Evolutionary conservation across 2,329 filamentous ascomycete species (phyloP).

Genomic region (Cladosporium austrohemisphaericum): DNA sequence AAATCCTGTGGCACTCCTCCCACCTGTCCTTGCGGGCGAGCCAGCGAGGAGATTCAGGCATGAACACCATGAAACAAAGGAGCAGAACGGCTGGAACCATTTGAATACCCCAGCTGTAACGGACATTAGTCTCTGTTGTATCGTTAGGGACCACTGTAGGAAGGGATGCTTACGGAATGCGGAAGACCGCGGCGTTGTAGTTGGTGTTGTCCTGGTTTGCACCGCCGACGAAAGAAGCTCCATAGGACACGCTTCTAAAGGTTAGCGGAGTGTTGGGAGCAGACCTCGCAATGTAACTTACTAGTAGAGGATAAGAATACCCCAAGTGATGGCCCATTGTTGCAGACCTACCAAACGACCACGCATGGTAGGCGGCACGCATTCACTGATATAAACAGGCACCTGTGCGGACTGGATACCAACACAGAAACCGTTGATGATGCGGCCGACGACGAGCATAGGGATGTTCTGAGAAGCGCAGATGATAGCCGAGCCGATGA

Average conservation of each 20-base stretch:
- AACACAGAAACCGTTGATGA: conserved; percentile 67
- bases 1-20: conserved; percentile 42
- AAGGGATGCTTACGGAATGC: conserved; percentile 39
- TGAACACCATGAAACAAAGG: conserved; percentile 39
- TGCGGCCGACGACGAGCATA: conserved; percentile 66
- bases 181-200: conserved; percentile 45
- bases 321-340: conserved; percentile 65
- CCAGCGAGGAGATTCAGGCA: conserved; percentile 45
- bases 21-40: conserved; percentile 44
- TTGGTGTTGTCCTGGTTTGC: conserved; percentile 15
- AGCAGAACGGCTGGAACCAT: conserved; percentile 40
- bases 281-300: not conserved
- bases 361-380: conserved; percentile 54
- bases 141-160: not conserved
- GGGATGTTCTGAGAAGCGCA: conserved; percentile 60
- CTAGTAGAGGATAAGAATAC: conserved; percentile 65
- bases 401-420: conserved; percentile 68
- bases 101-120: conserved; percentile 43
- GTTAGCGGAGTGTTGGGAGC: not conserved
- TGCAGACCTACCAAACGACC: conserved; percentile 67
- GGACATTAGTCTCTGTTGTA: conserved; percentile 33
- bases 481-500: conserved; percentile 58
- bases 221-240: conserved; percentile 57
- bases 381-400: conserved; percentile 61
- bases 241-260: conserved; percentile 50